Evolutionary conservation across 495 filamentous ascomycete species (phyloP).

Genomic region (Lasiosphaeriaceae sp.): DNA sequence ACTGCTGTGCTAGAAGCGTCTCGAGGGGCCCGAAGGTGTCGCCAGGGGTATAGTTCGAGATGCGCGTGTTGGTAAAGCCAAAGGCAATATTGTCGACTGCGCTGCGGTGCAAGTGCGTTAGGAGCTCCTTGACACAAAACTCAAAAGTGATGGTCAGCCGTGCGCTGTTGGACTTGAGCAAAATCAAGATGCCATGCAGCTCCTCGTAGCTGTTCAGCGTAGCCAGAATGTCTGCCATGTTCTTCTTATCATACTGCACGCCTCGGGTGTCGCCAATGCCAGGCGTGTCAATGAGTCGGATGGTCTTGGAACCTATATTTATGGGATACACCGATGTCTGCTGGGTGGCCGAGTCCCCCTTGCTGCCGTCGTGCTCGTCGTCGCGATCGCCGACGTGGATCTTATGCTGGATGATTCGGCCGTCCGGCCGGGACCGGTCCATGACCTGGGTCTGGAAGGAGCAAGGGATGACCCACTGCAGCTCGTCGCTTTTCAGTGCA

Average conservation of each 20-base stretch:
- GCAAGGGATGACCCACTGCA: constrained; percentile 36
- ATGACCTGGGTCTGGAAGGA: constrained; percentile 33
- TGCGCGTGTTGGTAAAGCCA: constrained; percentile 43
- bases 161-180: constrained; percentile 43
- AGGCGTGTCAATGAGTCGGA: constrained; percentile 31
- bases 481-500: constrained; percentile 16
- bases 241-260: constrained; percentile 31
- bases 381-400: constrained; percentile 31
- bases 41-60: constrained; percentile 39
- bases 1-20: constrained; percentile 21
- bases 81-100: constrained; percentile 40
- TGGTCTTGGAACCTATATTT: too few species aligned
- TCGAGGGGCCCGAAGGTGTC: constrained; percentile 36
- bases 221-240: constrained; percentile 41
- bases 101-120: constrained; percentile 36
- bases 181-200: constrained; percentile 43
- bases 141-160: constrained; percentile 35
- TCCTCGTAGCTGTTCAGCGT: constrained; percentile 31
- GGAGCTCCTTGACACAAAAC: constrained; percentile 41
- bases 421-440: constrained; percentile 12
- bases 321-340: too few species aligned
- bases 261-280: constrained; percentile 44
- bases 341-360: too few species aligned
- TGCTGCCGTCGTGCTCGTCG: background rate
- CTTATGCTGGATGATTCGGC: constrained; percentile 23